Base-by-base conservation (phyloP, 1,139 yeast genomes). In the Pneumocystis canis region DNA sequence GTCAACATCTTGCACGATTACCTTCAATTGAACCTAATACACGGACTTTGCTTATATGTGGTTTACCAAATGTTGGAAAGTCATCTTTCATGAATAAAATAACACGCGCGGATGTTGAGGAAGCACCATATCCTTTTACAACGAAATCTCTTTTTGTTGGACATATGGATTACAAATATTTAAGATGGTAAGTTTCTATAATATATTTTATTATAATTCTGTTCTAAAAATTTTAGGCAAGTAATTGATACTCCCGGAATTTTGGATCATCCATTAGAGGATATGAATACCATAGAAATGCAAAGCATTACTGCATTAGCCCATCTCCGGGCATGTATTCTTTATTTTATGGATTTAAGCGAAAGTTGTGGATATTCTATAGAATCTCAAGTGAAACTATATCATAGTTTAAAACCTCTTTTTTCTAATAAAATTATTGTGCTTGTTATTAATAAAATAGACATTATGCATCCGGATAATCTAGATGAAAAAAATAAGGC, bases 171-270 rank as follows among this genome's bases (percentile, higher is more conserved):
- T 92, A 92, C 79, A 92, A 92, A 78, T 94, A 92, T 76, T 80
- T 92, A 73, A 81, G 99, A 73, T 92, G 92, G 80, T 25, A 47
- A 14, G 30, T 5, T 47, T 47, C 20, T 47, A 3, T 11, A 25
- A 20, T 25, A n/a, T 47, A 25, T 20, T 47, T 25, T 47, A 3
- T 6, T 25, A 25, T 7, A 9, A 25, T 20, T 3, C 7, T 47
- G 11, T 47, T 47, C 2, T 25, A 25, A 47, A 47, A 25, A 14
- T 47, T 5, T 47, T 25, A 47, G 54, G 54, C 99, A 92, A 78
- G 98, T 97, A 64, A 92, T 92, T 73, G 99, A 92, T 76, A 92
- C 99, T 40, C 99, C 99, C 35, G 99, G 99, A 79, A 90, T 92
- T 72, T 80, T 92, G 74, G 99, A 92, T 76, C 85, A 97, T 76